Base-by-base conservation (phyloP, 2,329 filamentous ascomycete genomes). In the Aspergillus ruber region DNA sequence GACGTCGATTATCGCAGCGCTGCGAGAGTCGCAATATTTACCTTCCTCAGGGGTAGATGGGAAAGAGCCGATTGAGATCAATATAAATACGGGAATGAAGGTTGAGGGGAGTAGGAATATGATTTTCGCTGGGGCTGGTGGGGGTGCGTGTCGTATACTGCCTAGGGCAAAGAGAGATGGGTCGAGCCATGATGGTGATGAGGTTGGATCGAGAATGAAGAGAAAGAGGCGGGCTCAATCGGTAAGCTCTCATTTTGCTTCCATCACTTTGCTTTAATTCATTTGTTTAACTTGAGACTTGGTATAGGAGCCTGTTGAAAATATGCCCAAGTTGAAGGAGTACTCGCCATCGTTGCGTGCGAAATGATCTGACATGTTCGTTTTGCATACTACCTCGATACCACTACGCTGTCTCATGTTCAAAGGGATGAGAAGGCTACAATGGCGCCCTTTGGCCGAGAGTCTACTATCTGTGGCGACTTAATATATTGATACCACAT, bases 21-120 rank as follows among this genome's bases (percentile, higher is more conserved):
- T 65, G 8, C 50, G 56, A 29, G 33, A 51, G 3, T 53, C 54
- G 12, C 35, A 15, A 15, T 7, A 38, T 38, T 38, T 21, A 21
- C 8, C 13, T 15, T 8, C 12, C 9, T 39, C 8, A 4, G 9
- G 2, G 36, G 12, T 3, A 18, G 15, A 21, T 12, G 36, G 36
- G 10, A 39, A 12, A 18, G 36, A 10, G 9, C 47, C 54, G 6
- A 49, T 62, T 3, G 55, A 61, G 27, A 48, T 66, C 40, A 56
- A 58, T 23, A 50, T 68, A 42, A 57, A 61, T 21, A 50, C 61
- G 1, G 65, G 63, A 1, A 53, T 68, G 8, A 56, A 46, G n/a
- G 48, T 69, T 18, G 55, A 56, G 21, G 64, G 65, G 6, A 52
- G 45, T 25, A 44, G 50, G 32, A 68, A 67, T 45, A 46, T 56